A percentile compares a stretch with the other conserved stretches of the same genome.
These are phyloP conservation scores for Canariomyces notabilis DNA, from an alignment of 2,329 filamentous ascomycete genomes.

Conservation along the genomic window DNA sequence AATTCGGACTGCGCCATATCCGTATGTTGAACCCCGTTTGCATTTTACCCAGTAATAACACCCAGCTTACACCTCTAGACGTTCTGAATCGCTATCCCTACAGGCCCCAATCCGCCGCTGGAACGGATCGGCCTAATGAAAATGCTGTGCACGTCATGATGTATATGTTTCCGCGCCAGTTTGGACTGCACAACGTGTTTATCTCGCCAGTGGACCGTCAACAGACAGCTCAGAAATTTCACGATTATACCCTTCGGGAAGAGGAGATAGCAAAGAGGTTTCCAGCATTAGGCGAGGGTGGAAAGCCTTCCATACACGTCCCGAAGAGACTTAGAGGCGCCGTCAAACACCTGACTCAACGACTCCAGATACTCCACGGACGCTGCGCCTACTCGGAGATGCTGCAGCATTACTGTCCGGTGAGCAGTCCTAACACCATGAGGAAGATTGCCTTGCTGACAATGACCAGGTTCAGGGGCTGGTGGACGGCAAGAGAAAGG, in stretches of 20 bases:
- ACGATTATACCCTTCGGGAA: slow-evolving; percentile 82
- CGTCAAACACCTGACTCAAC: slow-evolving; percentile 54
- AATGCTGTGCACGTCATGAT: slow-evolving; percentile 73
- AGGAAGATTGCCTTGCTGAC: not conserved
- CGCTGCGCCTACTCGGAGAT: slow-evolving; percentile 77
- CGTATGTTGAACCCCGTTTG: slow-evolving; percentile 57
- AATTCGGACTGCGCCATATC: slow-evolving; percentile 73
- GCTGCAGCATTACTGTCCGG: slow-evolving; percentile 76
- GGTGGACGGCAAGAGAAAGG: not conserved
- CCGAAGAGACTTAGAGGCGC: slow-evolving; percentile 67
- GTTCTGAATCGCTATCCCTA: slow-evolving; percentile 67
- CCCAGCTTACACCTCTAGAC: slow-evolving; percentile 47
- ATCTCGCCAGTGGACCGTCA: slow-evolving; percentile 59
- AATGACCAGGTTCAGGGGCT: slow-evolving; percentile 3
- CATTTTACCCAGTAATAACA: not conserved
- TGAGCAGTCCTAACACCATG: slow-evolving; percentile 24
- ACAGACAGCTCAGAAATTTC: slow-evolving; percentile 67
- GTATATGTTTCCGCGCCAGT: slow-evolving; percentile 91
- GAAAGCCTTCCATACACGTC: slow-evolving; percentile 32
- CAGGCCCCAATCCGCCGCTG: slow-evolving; percentile 12
- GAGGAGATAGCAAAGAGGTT: slow-evolving; percentile 60
- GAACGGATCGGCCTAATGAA: slow-evolving; percentile 29
- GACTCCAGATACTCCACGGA: slow-evolving; percentile 64
- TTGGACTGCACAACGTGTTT: slow-evolving; percentile 89
- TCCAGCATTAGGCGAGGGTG: slow-evolving; percentile 24